Evolutionary conservation across 1,284 basidiomycete genomes (phyloP).

Genomic region (Ceratobasidium sp.): DNA sequence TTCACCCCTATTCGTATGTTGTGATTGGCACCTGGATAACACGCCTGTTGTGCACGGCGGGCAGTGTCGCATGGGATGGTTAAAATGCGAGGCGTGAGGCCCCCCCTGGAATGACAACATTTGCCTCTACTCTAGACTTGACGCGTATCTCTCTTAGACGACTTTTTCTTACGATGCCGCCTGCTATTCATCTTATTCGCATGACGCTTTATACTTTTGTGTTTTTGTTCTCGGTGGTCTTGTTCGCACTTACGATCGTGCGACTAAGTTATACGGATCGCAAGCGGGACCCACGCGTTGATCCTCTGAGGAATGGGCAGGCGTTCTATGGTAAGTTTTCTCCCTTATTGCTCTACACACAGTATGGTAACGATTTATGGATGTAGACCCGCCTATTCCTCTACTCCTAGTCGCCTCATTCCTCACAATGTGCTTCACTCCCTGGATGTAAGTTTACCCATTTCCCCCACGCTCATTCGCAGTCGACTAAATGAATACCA

Average conservation of each 20-base stretch:
- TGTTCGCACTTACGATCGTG: constrained; percentile 37
- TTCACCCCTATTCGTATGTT: not conserved
- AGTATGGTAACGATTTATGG: not conserved
- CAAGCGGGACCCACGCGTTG: constrained; percentile 26
- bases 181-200: constrained; percentile 11
- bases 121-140: constrained; percentile 5
- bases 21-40: constrained; percentile 14
- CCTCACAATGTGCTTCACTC: constrained; percentile 38
- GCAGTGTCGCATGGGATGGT: constrained; percentile 22
- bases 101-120: constrained; percentile 6
- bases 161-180: constrained; percentile 13
- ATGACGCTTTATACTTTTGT: constrained; percentile 23
- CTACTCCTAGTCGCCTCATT: constrained; percentile 29
- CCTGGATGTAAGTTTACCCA: constrained; percentile 31
- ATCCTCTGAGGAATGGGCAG: constrained; percentile 27
- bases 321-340: constrained; percentile 30
- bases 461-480: not conserved
- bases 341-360: not conserved
- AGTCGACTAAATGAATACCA: not conserved
- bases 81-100: constrained; percentile 17
- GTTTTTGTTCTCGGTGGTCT: constrained; percentile 29
- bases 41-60: constrained; percentile 35
- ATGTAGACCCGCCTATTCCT: constrained; percentile 29
- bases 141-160: not conserved
- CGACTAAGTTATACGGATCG: constrained; percentile 34